A percentile compares a stretch with the other conserved stretches of the same genome.
phyloP scores from a whole-genome alignment of 345 rosid species.

The Adansonia digitata region DNA sequence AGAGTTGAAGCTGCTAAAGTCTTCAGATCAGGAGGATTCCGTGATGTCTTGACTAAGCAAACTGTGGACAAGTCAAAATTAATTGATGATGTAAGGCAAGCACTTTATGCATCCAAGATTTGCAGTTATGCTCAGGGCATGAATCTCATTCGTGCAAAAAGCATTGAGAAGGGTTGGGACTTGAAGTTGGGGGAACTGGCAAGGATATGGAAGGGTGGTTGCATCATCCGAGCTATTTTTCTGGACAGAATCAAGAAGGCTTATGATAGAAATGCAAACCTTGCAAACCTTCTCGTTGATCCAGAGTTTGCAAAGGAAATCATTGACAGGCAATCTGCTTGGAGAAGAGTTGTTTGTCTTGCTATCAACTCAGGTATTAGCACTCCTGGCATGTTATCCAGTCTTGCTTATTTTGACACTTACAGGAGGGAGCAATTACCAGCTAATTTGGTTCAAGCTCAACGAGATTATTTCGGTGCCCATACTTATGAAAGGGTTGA shows the following conservation, averaged over 20 bases:
- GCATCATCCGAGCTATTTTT: conserved; percentile 91
- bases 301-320: conserved; percentile 97
- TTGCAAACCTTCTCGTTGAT: conserved; percentile 87
- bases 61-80: conserved; percentile 76
- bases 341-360: conserved; percentile 89
- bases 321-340: conserved; percentile 85
- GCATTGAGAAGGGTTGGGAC: conserved; percentile 84
- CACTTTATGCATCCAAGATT: conserved; percentile 93
- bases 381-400: conserved; percentile 95
- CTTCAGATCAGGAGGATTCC: conserved; percentile 75
- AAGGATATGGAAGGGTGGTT: conserved; percentile 98
- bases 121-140: conserved; percentile 98
- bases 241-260: conserved; percentile 97
- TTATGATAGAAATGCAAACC: conserved; percentile 81
- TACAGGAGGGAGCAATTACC: conserved; percentile 85
- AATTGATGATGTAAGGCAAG: conserved; percentile 81
- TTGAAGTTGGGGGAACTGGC: conserved; percentile 89
- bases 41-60: conserved; percentile 56
- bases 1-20: conserved; percentile 82
- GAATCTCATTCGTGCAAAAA: conserved; percentile 94
- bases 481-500: conserved; percentile 96
- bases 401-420: conserved; percentile 91
- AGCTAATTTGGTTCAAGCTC: conserved; percentile 97
- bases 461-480: conserved; percentile 93
- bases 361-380: conserved; percentile 90